These are phyloP conservation scores for Phytophthora pinifolia DNA, from an alignment of 352 stramenopile genomes.

Conservation along the genomic window DNA sequence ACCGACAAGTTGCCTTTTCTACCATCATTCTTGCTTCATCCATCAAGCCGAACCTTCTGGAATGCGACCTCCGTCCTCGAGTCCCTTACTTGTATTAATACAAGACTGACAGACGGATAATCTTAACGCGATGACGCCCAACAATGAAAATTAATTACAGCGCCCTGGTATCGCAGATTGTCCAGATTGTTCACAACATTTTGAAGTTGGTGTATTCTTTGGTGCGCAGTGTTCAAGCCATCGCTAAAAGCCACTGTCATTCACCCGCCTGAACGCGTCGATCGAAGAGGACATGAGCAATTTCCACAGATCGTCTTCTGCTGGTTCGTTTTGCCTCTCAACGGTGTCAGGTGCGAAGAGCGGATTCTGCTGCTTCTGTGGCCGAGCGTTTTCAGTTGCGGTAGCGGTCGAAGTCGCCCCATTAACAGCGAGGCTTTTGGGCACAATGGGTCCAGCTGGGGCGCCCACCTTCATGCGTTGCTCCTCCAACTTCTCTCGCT, in stretches of 20 bases:
- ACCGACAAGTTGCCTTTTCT: conserved; percentile 29
- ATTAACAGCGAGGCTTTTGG: background rate
- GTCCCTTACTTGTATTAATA: no score
- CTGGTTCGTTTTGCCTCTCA: conserved; percentile 13
- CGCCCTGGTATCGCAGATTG: no score
- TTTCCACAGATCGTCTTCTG: conserved; percentile 70
- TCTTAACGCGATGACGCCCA: no score
- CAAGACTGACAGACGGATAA: no score
- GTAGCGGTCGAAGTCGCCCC: background rate
- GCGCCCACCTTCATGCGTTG: conserved; percentile 51
- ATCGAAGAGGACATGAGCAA: conserved; percentile 65
- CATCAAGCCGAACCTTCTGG: conserved; percentile 22
- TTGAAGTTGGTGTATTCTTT: no score
- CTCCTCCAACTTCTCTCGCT: conserved; percentile 62
- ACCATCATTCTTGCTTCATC: conserved; percentile 27
- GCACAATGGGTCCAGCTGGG: conserved; percentile 12
- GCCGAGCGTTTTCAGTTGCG: conserved; percentile 3
- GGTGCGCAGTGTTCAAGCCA: background rate
- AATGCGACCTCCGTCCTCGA: conserved; percentile 1
- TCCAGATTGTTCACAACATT: no score
- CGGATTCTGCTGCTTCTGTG: conserved; percentile 24
- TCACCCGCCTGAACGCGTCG: conserved; percentile 48
- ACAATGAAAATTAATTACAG: no score
- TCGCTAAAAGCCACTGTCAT: conserved; percentile 39
- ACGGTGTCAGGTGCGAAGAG: conserved; percentile 21